Base-by-base conservation (phyloP, 192 early-diverging fungal genomes). In the Podila epigama region DNA sequence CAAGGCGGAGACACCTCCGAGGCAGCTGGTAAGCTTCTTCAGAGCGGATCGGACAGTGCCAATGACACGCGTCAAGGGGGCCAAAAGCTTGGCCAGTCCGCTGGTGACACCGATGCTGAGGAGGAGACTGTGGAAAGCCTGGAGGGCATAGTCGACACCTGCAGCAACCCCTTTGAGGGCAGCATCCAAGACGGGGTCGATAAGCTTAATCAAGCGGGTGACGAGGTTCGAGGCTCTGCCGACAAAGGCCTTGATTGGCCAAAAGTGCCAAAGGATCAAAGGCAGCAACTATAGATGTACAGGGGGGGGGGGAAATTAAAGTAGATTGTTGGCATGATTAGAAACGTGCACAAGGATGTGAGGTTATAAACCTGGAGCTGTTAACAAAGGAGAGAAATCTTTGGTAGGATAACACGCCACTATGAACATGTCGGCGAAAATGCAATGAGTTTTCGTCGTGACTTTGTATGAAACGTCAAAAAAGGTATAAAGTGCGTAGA, bases 81-180 rank as follows among this genome's bases (percentile, higher is more conserved):
- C 20, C 18, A 68, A 22, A 55, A 70, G 37, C 35, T 37, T 8
- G 16, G 2, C 15, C 10, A 55, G 15, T 28, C 5, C 13, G 55
- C 37, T 11, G 16, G 37, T 28, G 35, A 27, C 31, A 62, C 40
- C 5, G 15, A 42, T 3, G 40, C n/a, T n/a, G n/a, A n/a, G n/a
- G n/a, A n/a, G n/a, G n/a, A n/a, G n/a, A n/a, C n/a, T n/a, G n/a
- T n/a, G n/a, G n/a, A n/a, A n/a, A 6, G 8, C 22, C 4, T 58
- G 35, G 15, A 55, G 48, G 11, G 60, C 58, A 15, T 54, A 9
- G 0, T 60, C 20, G 48, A 22, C 22, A 9, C 2, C 34, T 5
- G 6, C 68, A 34, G 65, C 25, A 22, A 25, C 27, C 68, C 58
- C n/a, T n/a, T n/a, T n/a, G n/a, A n/a, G n/a, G n/a, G n/a, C n/a